Base-by-base conservation (phyloP, 1,284 basidiomycete genomes). In the Prillingera fragicola region DNA sequence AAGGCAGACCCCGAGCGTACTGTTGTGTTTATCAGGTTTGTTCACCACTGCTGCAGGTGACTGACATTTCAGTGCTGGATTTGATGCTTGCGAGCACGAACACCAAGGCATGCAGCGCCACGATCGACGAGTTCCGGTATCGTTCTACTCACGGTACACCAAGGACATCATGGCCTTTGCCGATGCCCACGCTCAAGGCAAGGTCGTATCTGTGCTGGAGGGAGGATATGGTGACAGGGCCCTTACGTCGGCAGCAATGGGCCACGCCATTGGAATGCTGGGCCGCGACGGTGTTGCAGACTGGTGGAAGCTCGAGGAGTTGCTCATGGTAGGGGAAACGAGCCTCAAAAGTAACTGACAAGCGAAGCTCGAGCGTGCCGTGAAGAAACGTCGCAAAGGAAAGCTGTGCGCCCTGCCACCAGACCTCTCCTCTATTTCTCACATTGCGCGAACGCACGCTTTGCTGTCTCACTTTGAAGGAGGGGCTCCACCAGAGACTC, bases 71-170 rank as follows among this genome's bases (percentile, higher is more conserved):
- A 72, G 71, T 26, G 68, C 72, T 50, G 94, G 94, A 2, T 91
- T 97, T 70, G 94, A 97, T 57, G 92, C 91, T 0, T 88, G 84
- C 48, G 84, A 91, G 60, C 87, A 96, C 66, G 92, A 98, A 63
- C 83, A 86, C 54, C 74, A 80, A 4, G 84, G 83, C 6, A 98
- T 98, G 94, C 89, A 88, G 34, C 76, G 94, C 8, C 94, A 97
- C 66, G 78, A 81, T 36, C 82, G 90, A n/a, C 83, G 84, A 51
- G 90, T 97, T 0, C 94, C 94, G 0, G 71, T 73, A 2, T 80
- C 81, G 0, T 96, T 96, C 72, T 98, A 87, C 67, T 75, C 84
- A 57, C 82, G 80, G 5, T 95, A 96, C 59, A 84, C 88, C 0
- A 74, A 72, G 3, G 89, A 95, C 59, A 79, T 81, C 0, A 76